Conservation (phyloP, 1,284 basidiomycete species). For the Neonothopanus nambi region DNA sequence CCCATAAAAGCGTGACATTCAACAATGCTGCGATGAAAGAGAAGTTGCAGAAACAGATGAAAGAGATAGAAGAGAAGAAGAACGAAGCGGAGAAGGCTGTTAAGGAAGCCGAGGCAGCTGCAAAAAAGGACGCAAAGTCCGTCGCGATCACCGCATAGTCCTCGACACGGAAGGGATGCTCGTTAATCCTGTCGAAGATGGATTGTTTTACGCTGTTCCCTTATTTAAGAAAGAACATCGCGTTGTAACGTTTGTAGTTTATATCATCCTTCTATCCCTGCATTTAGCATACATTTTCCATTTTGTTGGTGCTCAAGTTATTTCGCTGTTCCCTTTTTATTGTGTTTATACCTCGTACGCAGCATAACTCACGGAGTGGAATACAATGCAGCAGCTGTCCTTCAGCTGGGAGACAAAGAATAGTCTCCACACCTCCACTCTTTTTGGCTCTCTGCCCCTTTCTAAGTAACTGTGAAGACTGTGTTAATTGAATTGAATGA, state of each 20-base stretch:
- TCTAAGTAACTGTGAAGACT: too few species aligned
- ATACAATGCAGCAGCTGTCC: background rate
- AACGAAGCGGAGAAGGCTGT: constrained; percentile 59
- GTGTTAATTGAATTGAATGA: too few species aligned
- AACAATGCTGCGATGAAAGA: constrained; percentile 55
- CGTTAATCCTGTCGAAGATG: background rate
- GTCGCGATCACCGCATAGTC: constrained; percentile 53
- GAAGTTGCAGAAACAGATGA: constrained; percentile 57
- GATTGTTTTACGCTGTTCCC: too few species aligned
- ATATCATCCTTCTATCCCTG: background rate
- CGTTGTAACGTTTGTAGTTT: constrained; percentile 1
- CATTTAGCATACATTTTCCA: constrained; percentile 1
- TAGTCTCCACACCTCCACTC: constrained; percentile 11
- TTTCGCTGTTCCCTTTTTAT: background rate
- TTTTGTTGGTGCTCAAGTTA: background rate
- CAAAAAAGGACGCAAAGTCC: constrained; percentile 56
- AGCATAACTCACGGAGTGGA: too few species aligned
- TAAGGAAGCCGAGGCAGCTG: constrained; percentile 55
- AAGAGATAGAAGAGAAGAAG: constrained; percentile 59
- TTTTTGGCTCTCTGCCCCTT: background rate
- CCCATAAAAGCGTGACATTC: constrained; percentile 68
- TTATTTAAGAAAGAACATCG: background rate
- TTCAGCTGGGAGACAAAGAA: constrained; percentile 10
- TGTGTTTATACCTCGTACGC: too few species aligned
- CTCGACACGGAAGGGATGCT: constrained; percentile 3